Evolutionary conservation across 352 stramenopile species (phyloP).

Genomic region (Phytophthora quininea): DNA sequence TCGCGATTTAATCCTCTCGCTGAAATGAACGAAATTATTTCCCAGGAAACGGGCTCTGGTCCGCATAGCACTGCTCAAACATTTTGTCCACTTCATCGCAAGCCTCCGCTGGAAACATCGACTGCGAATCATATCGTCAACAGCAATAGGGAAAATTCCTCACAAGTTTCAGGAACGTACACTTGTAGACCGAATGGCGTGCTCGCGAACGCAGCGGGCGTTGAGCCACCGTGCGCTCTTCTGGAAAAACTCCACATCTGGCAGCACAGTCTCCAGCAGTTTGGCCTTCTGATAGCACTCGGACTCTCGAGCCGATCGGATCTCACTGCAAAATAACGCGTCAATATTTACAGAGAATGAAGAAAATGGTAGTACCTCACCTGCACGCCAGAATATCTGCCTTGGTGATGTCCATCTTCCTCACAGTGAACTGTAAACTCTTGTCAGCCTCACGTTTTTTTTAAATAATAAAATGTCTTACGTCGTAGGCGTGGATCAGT

Average conservation of each 20-base stretch:
- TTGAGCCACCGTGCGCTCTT: slow-evolving; percentile 70
- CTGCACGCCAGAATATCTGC: slow-evolving; percentile 80
- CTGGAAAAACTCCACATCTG: slow-evolving; percentile 67
- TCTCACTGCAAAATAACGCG: slow-evolving; percentile 51
- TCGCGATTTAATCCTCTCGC: slow-evolving; percentile 17
- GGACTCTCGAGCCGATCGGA: slow-evolving; percentile 80
- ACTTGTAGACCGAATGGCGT: slow-evolving; percentile 74
- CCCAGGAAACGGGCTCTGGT: slow-evolving; percentile 65
- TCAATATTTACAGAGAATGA: no score
- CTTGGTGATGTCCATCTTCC: slow-evolving; percentile 88
- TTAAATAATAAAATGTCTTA: slow-evolving; percentile 28
- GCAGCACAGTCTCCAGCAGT: slow-evolving; percentile 59
- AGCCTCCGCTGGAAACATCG: slow-evolving; percentile 78
- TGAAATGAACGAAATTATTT: slow-evolving; percentile 22
- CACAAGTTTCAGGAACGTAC: slow-evolving; percentile 28
- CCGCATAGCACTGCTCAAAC: slow-evolving; percentile 77
- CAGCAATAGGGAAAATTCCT: slow-evolving; percentile 3
- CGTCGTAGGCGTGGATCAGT: slow-evolving; percentile 87
- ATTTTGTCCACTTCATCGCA: slow-evolving; percentile 75
- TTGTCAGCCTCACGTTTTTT: background rate
- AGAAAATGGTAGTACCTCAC: slow-evolving; percentile 19
- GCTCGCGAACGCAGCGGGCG: slow-evolving; percentile 70
- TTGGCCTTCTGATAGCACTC: slow-evolving; percentile 84
- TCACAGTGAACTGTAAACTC: slow-evolving; percentile 68
- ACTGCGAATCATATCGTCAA: slow-evolving; percentile 40